A percentile compares a stretch with the other conserved stretches of the same genome.
Conservation (phyloP, 2,329 filamentous ascomycete genomes). For the Ceratocystis albifundus region DNA sequence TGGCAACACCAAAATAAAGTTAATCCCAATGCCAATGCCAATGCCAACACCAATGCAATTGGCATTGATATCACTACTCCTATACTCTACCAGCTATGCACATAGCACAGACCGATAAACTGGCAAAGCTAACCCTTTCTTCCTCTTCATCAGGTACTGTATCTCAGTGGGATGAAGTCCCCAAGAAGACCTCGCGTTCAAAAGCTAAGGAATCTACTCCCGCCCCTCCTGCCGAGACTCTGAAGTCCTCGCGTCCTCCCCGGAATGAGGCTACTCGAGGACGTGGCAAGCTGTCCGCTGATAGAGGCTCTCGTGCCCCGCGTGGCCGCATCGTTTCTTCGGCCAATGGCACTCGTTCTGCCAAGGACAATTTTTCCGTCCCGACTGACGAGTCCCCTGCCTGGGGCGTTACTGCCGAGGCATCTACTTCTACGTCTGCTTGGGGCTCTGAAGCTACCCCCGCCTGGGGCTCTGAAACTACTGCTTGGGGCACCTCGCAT, state of each 20-base stretch:
- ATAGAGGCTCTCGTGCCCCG: slow-evolving; percentile 48
- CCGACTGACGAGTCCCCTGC: slow-evolving; percentile 56
- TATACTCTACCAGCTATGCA: background rate
- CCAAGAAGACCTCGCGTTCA: slow-evolving; percentile 63
- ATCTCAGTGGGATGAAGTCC: slow-evolving; percentile 75
- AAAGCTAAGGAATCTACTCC: slow-evolving; percentile 54
- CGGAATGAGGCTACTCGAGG: slow-evolving; percentile 52
- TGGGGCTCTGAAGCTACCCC: slow-evolving; percentile 50
- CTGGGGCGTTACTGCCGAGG: slow-evolving; percentile 34
- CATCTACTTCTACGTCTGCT: slow-evolving; percentile 25
- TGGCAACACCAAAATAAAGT: no score
- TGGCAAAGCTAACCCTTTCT: slow-evolving; percentile 3
- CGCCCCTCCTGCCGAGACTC: slow-evolving; percentile 37
- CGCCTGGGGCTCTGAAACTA: slow-evolving; percentile 33
- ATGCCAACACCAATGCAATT: background rate
- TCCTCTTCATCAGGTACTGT: slow-evolving; percentile 49
- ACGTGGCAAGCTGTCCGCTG: slow-evolving; percentile 46
- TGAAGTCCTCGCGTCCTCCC: slow-evolving; percentile 44
- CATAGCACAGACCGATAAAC: background rate
- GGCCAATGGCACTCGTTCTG: slow-evolving; percentile 51
- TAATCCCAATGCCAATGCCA: no score
- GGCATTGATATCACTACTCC: background rate
- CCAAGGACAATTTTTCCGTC: slow-evolving; percentile 47
- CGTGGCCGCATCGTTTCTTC: slow-evolving; percentile 51
- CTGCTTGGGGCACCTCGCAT: slow-evolving; percentile 35